Percentiles rank a stretch among this genome's conserved stretches.
Conservation (phyloP, 768 basidiomycete species). For the Auricularia cornea region DNA sequence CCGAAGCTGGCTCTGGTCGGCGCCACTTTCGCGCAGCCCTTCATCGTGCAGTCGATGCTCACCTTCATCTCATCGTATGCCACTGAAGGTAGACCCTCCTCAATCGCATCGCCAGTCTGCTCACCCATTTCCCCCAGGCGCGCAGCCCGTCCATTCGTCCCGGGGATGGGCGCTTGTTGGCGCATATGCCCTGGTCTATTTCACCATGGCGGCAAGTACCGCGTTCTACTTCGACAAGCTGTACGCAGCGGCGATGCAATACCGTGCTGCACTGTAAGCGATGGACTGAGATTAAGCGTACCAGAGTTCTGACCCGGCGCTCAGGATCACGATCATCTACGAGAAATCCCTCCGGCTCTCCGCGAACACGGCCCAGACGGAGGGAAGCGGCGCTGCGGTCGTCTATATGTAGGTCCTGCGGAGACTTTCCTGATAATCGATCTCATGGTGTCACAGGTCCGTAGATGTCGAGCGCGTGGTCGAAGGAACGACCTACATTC, state of each 20-base stretch:
- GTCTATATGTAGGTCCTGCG: conserved; percentile 4
- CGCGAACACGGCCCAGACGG: neutral
- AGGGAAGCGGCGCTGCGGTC: conserved; percentile 3
- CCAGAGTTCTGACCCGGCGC: neutral
- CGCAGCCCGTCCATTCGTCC: neutral
- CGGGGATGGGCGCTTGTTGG: conserved; percentile 7
- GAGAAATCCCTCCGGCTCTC: conserved; percentile 3
- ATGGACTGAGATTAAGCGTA: neutral
- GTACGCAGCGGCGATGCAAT: neutral
- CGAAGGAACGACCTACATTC: conserved; percentile 3
- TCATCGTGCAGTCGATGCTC: conserved; percentile 3
- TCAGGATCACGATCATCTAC: conserved; percentile 1
- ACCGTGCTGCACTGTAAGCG: neutral
- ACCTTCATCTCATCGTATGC: neutral
- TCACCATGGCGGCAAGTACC: neutral
- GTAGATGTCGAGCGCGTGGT: conserved; percentile 6
- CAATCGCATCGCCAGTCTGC: neutral
- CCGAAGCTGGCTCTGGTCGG: conserved; percentile 2
- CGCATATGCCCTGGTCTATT: conserved; percentile 4
- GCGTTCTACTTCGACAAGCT: conserved; percentile 7
- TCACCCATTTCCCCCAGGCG: neutral
- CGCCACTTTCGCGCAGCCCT: conserved; percentile 7
- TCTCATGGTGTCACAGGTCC: conserved; percentile 2
- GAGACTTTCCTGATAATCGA: neutral
- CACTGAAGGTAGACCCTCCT: neutral